Conservation (phyloP, 148 eudicot species). For the Rhododendron simsii region DNA sequence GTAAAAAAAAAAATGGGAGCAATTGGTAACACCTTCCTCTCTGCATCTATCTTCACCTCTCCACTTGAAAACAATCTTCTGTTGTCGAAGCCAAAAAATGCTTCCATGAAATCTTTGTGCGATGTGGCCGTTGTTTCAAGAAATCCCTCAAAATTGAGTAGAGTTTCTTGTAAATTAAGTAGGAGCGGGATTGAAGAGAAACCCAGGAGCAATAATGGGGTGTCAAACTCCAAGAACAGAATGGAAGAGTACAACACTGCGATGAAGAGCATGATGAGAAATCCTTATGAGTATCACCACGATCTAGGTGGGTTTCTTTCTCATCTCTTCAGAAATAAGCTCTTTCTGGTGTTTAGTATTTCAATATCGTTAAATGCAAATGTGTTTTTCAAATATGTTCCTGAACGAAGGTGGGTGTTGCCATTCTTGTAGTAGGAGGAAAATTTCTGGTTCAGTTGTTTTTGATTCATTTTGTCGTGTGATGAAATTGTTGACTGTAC, state of each 20-base stretch:
- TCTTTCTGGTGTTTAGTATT: not conserved
- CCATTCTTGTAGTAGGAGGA: not conserved
- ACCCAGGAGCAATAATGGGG: slow-evolving; percentile 17
- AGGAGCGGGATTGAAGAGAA: slow-evolving; percentile 35
- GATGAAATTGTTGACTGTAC: not conserved
- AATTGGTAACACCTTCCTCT: slow-evolving; percentile 17
- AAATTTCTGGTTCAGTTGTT: not conserved
- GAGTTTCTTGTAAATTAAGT: slow-evolving; percentile 39
- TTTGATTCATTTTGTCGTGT: not conserved
- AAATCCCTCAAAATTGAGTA: slow-evolving; percentile 8
- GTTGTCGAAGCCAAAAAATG: slow-evolving; percentile 2
- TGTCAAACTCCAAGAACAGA: slow-evolving; percentile 20
- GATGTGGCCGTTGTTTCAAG: slow-evolving; percentile 16
- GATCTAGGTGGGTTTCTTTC: slow-evolving; percentile 65
- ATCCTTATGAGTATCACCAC: slow-evolving; percentile 93
- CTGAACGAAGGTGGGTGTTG: not conserved
- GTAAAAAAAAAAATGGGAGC: slow-evolving; percentile 30
- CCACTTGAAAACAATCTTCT: slow-evolving; percentile 17
- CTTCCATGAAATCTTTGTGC: not conserved
- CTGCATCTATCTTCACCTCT: slow-evolving; percentile 11
- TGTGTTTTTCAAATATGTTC: not conserved
- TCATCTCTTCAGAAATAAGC: not conserved
- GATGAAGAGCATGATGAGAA: slow-evolving; percentile 91
- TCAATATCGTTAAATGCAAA: not conserved
- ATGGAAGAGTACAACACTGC: slow-evolving; percentile 81